These are phyloP conservation scores for Trifolium subterraneum DNA, from an alignment of 306 rosid genomes.

Conservation along the genomic window DNA sequence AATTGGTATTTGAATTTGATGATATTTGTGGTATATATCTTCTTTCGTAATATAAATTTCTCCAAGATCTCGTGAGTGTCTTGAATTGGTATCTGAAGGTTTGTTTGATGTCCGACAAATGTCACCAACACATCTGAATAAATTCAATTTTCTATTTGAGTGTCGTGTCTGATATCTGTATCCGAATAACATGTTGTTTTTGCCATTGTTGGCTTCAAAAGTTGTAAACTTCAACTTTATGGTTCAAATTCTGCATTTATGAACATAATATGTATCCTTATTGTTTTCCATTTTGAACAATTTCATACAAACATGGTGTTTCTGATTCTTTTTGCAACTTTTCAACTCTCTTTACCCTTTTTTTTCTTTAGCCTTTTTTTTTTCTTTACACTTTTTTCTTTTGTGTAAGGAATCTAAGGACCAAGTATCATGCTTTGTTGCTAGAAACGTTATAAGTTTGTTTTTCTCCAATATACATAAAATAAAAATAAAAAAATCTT, in stretches of 20 bases:
- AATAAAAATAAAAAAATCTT: slow-evolving; percentile 7
- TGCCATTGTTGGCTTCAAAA: not conserved
- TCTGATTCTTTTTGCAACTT: slow-evolving; percentile 40
- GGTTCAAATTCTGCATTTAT: slow-evolving; percentile 13
- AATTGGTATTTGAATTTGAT: not conserved
- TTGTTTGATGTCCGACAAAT: no score
- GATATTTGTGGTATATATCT: not conserved
- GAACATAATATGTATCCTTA: not conserved
- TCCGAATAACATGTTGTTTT: not conserved
- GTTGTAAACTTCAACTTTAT: slow-evolving; percentile 22
- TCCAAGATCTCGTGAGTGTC: no score
- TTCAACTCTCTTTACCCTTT: slow-evolving; percentile 30
- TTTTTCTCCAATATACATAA: slow-evolving; percentile 8
- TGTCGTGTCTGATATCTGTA: no score
- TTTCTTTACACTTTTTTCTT: slow-evolving; percentile 41
- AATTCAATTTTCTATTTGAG: no score
- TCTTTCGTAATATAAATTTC: no score
- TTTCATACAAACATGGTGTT: slow-evolving; percentile 26
- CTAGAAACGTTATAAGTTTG: slow-evolving; percentile 15
- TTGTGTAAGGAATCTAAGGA: slow-evolving; percentile 37
- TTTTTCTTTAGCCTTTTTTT: slow-evolving; percentile 31
- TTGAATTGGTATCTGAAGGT: no score
- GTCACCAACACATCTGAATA: no score
- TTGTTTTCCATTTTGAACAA: slow-evolving; percentile 34
- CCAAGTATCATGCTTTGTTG: slow-evolving; percentile 30